A percentile compares a stretch with the other conserved stretches of the same genome.
These are phyloP conservation scores for Fusarium algeriense DNA, from an alignment of 2,329 filamentous ascomycete species.

Conservation along the genomic window DNA sequence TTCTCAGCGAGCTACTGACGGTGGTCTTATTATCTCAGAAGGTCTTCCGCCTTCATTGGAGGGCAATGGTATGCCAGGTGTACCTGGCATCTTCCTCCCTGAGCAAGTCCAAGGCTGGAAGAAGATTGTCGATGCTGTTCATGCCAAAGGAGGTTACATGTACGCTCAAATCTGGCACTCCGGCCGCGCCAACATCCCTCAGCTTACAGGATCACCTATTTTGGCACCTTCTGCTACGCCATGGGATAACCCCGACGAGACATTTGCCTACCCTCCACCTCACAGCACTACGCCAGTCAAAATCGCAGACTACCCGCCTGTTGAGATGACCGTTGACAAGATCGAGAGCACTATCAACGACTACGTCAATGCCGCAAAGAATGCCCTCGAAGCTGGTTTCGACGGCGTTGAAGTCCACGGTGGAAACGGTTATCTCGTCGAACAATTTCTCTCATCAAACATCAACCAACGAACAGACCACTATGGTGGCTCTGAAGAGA, in stretches of 20 bases:
- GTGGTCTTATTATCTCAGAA: conserved; percentile 59
- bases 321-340: conserved; percentile 58
- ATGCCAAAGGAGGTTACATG: conserved; percentile 69
- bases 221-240: conserved; percentile 57
- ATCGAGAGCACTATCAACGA: conserved; percentile 50
- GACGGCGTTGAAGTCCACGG: conserved; percentile 58
- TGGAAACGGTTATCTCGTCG: conserved; percentile 56
- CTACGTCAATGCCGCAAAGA: conserved; percentile 51
- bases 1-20: conserved; percentile 55
- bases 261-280: conserved; percentile 53
- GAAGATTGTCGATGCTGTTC: conserved; percentile 69
- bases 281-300: conserved; percentile 55
- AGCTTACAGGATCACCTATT: conserved; percentile 53
- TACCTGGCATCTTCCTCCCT: conserved; percentile 68
- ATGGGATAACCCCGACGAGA: conserved; percentile 59
- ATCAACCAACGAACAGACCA: conserved; percentile 53
- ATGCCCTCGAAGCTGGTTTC: conserved; percentile 67
- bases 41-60: conserved; percentile 62
- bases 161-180: conserved; percentile 70
- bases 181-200: conserved; percentile 55
- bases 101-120: conserved; percentile 70
- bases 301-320: conserved; percentile 49
- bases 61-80: conserved; percentile 56
- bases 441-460: conserved; percentile 55
- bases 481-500: conserved; percentile 52